A percentile compares a stretch with the other conserved stretches of the same genome.
These are phyloP conservation scores for Clarireedia homoeocarpa DNA, from an alignment of 2,329 filamentous ascomycete genomes.

Conservation along the genomic window DNA sequence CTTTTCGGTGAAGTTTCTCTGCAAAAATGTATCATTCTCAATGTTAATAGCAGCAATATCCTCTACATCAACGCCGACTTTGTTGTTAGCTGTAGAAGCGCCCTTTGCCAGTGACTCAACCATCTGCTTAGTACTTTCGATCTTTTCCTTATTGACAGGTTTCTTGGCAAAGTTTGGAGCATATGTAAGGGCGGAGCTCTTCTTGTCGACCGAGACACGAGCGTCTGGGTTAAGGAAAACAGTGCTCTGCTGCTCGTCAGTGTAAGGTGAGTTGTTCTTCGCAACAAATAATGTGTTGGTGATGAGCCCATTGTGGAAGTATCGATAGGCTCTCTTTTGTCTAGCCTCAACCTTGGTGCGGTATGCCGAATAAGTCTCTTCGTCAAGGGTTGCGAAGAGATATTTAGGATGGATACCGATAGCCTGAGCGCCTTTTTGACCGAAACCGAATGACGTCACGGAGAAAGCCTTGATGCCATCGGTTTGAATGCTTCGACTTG, in stretches of 20 bases:
- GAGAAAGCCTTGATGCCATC: conserved; percentile 98
- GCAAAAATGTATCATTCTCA: conserved; percentile 85
- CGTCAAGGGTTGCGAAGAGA: conserved; percentile 87
- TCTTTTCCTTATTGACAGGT: conserved; percentile 52
- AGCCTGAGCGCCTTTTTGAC: conserved; percentile 95
- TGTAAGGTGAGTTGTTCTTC: conserved; percentile 86
- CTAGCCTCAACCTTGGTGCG: conserved; percentile 80
- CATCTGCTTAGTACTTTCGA: conserved; percentile 50
- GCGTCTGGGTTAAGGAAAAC: conserved; percentile 93
- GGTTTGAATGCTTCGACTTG: conserved; percentile 89
- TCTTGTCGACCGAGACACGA: conserved; percentile 79
- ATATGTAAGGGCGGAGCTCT: conserved; percentile 71
- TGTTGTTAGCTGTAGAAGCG: conserved; percentile 56
- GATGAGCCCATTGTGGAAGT: conserved; percentile 96
- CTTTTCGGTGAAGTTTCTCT: conserved; percentile 82
- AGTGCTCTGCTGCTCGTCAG: conserved; percentile 74
- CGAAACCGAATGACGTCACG: conserved; percentile 97
- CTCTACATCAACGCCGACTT: conserved; percentile 92
- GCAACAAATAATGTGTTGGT: conserved; percentile 97
- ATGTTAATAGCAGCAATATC: conserved; percentile 82
- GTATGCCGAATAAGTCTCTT: conserved; percentile 75
- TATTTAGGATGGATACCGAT: conserved; percentile 97
- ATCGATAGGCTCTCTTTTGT: conserved; percentile 98
- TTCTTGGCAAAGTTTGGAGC: conserved; percentile 56
- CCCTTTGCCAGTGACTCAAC: conserved; percentile 68